phyloP scores from a whole-genome alignment of 257 asterid species.

The Striga asiatica region DNA sequence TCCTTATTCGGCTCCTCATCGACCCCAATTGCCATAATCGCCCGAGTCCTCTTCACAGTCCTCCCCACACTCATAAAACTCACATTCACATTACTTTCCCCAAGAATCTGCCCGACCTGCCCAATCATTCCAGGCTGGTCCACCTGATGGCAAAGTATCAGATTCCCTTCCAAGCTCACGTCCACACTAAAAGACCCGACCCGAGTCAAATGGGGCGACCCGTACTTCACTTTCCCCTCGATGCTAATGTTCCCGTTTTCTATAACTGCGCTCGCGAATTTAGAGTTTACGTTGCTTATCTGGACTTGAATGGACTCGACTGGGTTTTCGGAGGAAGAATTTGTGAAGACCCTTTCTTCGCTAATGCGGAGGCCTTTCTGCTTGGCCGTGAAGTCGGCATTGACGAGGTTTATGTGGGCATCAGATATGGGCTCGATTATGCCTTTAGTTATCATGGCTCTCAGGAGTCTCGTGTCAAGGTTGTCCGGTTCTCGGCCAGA shows the following conservation, averaged over 20 bases:
- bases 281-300: slow-evolving; percentile 60
- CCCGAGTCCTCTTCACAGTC: slow-evolving; percentile 60
- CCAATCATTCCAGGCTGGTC: slow-evolving; percentile 99
- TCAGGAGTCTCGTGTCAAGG: slow-evolving; percentile 87
- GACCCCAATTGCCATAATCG: slow-evolving; percentile 95
- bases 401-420: slow-evolving; percentile 77
- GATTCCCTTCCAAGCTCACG: slow-evolving; percentile 82
- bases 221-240: slow-evolving; percentile 76
- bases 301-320: slow-evolving; percentile 72
- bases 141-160: slow-evolving; percentile 77
- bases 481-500: slow-evolving; percentile 76
- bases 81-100: slow-evolving; percentile 72
- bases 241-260: slow-evolving; percentile 59
- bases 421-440: slow-evolving; percentile 85
- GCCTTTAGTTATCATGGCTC: slow-evolving; percentile 97
- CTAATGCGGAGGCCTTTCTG: slow-evolving; percentile 87
- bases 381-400: slow-evolving; percentile 92
- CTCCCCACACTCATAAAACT: slow-evolving; percentile 98
- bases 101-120: slow-evolving; percentile 72
- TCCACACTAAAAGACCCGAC: slow-evolving; percentile 74
- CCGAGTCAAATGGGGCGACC: slow-evolving; percentile 58
- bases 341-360: slow-evolving; percentile 57
- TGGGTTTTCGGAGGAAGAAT: slow-evolving; percentile 59
- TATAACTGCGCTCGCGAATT: slow-evolving; percentile 62
- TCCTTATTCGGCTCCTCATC: slow-evolving; percentile 84